Base-by-base conservation (phyloP, 2,329 filamentous ascomycete species). In the Fusarium citri region DNA sequence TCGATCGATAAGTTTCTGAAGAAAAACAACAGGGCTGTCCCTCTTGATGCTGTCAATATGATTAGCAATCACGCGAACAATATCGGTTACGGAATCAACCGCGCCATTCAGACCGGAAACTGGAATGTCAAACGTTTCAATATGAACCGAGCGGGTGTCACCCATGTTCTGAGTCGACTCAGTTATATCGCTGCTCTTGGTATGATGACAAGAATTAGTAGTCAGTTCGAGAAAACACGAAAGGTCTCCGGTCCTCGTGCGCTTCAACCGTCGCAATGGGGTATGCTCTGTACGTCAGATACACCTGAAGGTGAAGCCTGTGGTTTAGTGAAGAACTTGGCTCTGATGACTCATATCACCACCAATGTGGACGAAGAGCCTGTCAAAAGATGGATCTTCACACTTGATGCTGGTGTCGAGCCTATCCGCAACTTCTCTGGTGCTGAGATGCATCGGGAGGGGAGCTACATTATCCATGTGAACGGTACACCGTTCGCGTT, bases 151-250 rank as follows among this genome's bases (percentile, higher is more conserved):
- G 95, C 96, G 23, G 96, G 96, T 77, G 94, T 99, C 23, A 98
- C 97, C 0, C 96, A 99, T 80, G 94, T 99, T 42, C 85, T 99
- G 50, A 98, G 95, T 81, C 90, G 96, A 69, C 85, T 99, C 58
- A 98, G 95, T 80, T 99, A 98, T 78, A 98, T 99, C 79, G 93
- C 92, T 68, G 96, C 96, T 28, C 88, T 99, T 28, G 97, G 97
- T 68, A 99, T 99, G 97, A 99, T 99, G 96, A 99, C 96, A 16
- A 88, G 96, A 80, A 98, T 99, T 76, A 96, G 92, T 79, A 97
- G 93, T 86, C 96, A 99, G 83, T 99, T 99, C 76, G 96, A 99
- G 79, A 99, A 99, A 86, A 98, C 96, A 4, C 86, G 96, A 74
- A 99, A 99, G 81, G 94, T 99, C 66, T 94, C 91, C 77, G 97